A percentile compares a stretch with the other conserved stretches of the same genome.
These are phyloP conservation scores for Rhizopogon vesiculosus DNA, from an alignment of 768 basidiomycete genomes.

Conservation along the genomic window DNA sequence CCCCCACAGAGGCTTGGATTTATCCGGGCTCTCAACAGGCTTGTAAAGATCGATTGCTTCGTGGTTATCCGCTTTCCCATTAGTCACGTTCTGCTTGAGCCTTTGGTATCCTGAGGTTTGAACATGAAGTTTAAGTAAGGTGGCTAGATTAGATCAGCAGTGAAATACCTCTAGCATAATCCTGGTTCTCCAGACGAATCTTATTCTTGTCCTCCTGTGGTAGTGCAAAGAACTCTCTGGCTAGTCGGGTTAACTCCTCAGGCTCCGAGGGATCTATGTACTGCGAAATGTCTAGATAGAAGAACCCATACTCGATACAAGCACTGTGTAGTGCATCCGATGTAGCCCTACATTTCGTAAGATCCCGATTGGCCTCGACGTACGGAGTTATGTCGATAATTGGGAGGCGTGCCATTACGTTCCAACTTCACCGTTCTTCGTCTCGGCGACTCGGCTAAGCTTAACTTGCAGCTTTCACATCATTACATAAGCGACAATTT, in stretches of 20 bases:
- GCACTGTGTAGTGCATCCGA: conserved; percentile 64
- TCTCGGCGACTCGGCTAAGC: too few species aligned
- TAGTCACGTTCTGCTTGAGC: conserved; percentile 82
- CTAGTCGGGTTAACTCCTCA: conserved; percentile 60
- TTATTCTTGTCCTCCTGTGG: conserved; percentile 77
- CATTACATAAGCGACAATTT: too few species aligned
- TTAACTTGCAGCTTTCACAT: too few species aligned
- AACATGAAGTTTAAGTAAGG: neutral
- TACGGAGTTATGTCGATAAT: conserved; percentile 73
- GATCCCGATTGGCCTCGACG: conserved; percentile 38
- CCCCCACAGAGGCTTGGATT: conserved; percentile 69
- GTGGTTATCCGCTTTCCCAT: conserved; percentile 79
- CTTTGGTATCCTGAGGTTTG: conserved; percentile 69
- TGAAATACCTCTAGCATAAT: conserved; percentile 67
- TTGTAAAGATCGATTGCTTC: conserved; percentile 83
- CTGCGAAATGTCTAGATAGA: conserved; percentile 73
- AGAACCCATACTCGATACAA: conserved; percentile 81
- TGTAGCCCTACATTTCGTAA: conserved; percentile 27
- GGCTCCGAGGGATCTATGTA: conserved; percentile 55
- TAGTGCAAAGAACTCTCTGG: conserved; percentile 65
- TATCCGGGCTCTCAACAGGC: conserved; percentile 67
- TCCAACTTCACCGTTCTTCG: too few species aligned
- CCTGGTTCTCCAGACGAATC: conserved; percentile 63
- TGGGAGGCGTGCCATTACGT: conserved; percentile 39
- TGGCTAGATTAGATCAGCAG: neutral